phyloP scores from a whole-genome alignment of 441 rosid genomes.

The Adansonia rubrostipa region DNA sequence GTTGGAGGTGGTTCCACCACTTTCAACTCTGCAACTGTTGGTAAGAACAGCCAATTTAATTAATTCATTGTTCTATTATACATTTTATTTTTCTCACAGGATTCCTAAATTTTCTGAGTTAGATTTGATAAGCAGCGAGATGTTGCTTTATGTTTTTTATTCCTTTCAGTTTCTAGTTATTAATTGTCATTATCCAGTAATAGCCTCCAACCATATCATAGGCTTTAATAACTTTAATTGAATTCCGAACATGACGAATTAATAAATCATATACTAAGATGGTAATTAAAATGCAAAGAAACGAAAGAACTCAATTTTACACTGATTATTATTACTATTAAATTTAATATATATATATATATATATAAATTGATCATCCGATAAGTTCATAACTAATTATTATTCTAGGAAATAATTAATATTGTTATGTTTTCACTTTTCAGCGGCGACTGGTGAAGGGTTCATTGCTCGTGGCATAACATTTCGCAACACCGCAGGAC shows the following conservation, averaged over 20 bases:
- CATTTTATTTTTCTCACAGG: too few species aligned
- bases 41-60: conserved; percentile 38
- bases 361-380: not conserved
- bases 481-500: conserved; percentile 80
- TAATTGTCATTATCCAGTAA: too few species aligned
- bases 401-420: not conserved
- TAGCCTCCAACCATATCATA: too few species aligned
- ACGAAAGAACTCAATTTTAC: not conserved
- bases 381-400: not conserved
- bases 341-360: too few species aligned
- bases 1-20: conserved; percentile 77
- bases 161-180: too few species aligned
- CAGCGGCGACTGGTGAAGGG: conserved; percentile 25
- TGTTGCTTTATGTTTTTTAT: too few species aligned
- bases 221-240: too few species aligned
- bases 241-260: too few species aligned
- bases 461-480: conserved; percentile 82
- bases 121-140: too few species aligned
- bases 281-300: not conserved
- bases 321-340: too few species aligned
- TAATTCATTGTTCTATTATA: not conserved
- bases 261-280: too few species aligned
- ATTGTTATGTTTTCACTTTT: not conserved
- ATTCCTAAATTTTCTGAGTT: not conserved
- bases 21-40: conserved; percentile 81